A percentile compares a stretch with the other conserved stretches of the same genome.
These are phyloP conservation scores for Pythium rhizo-oryzae DNA, from an alignment of 352 stramenopile genomes.

Conservation along the genomic window DNA sequence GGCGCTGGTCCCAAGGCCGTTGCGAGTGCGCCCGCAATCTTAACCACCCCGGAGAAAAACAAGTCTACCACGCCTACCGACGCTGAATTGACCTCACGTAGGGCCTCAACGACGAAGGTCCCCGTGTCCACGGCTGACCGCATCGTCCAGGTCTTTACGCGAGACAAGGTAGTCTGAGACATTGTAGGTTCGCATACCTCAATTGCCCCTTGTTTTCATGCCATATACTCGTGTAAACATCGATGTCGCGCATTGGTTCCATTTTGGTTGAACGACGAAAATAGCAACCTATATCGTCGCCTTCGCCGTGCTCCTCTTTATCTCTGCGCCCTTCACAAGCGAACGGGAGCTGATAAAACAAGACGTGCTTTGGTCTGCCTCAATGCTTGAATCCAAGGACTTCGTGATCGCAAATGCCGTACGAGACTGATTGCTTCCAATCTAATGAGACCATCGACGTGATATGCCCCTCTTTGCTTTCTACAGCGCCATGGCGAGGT, in stretches of 20 bases:
- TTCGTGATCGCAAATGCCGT: constrained; percentile 60
- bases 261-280: not conserved
- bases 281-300: not conserved
- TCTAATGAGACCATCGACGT: too few relatives aligned
- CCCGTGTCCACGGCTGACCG: not conserved
- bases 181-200: constrained; percentile 7
- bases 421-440: constrained; percentile 5
- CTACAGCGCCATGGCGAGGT: constrained; percentile 66
- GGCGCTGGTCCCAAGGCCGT: not conserved
- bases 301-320: not conserved
- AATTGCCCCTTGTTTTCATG: not conserved
- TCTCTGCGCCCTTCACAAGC: not conserved
- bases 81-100: too few relatives aligned
- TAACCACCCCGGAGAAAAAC: not conserved
- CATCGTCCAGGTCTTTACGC: constrained; percentile 11
- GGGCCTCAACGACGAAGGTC: constrained; percentile 6
- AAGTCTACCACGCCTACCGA: not conserved
- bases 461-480: not conserved
- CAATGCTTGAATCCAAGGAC: constrained; percentile 61
- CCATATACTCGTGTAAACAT: not conserved
- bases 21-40: not conserved
- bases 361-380: not conserved
- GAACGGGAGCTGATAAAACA: not conserved
- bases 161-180: constrained; percentile 28
- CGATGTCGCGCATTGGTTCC: not conserved